phyloP scores from a whole-genome alignment of 257 asterid species.

The Knoxia roxburghii region DNA sequence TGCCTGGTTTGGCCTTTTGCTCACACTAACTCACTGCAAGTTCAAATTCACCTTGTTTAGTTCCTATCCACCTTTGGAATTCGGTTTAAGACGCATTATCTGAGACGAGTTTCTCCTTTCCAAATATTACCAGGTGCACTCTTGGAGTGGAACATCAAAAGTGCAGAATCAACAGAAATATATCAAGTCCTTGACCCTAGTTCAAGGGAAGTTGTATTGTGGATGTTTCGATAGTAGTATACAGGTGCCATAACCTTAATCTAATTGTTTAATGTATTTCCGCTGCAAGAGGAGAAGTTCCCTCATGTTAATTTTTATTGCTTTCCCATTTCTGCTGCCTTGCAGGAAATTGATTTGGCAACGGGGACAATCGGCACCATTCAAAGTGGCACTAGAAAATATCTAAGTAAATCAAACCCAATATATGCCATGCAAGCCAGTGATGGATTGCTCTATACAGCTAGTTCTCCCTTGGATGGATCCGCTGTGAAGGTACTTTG shows the following conservation, averaged over 20 bases:
- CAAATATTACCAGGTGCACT: conserved; percentile 42
- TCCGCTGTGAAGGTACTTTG: conserved; percentile 57
- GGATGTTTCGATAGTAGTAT: conserved; percentile 80
- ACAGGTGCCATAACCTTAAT: conserved; percentile 45
- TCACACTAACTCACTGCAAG: background rate
- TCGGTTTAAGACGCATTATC: background rate
- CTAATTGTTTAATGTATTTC: background rate
- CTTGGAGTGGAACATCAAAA: conserved; percentile 64
- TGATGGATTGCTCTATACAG: conserved; percentile 63
- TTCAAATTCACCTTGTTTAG: background rate
- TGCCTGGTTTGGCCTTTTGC: background rate
- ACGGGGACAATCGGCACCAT: conserved; percentile 58
- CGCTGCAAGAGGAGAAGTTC: background rate
- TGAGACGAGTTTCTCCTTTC: background rate
- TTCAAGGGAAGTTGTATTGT: conserved; percentile 65
- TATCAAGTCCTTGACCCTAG: conserved; percentile 54
- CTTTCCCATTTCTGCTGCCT: background rate
- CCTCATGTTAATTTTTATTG: background rate
- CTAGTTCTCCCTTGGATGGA: conserved; percentile 60
- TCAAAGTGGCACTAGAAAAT: conserved; percentile 65
- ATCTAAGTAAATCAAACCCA: conserved; percentile 58
- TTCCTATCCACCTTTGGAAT: background rate
- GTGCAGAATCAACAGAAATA: conserved; percentile 55
- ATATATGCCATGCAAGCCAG: conserved; percentile 52
- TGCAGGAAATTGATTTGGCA: conserved; percentile 70